Base-by-base conservation (phyloP, 768 basidiomycete species). In the Rhodotorula paludigena region DNA sequence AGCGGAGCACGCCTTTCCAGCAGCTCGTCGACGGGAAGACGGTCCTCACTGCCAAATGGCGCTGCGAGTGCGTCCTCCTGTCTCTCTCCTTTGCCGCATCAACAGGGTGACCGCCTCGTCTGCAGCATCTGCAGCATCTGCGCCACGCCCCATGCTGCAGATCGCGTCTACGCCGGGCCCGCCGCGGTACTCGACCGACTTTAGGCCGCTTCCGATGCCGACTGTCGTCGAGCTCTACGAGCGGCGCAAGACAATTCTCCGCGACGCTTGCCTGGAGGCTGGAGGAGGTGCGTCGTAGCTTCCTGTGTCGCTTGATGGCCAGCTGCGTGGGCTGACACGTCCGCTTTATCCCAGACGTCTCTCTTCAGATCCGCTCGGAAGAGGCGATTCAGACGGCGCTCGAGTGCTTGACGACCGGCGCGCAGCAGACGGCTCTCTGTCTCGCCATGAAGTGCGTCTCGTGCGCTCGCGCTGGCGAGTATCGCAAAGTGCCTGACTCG, bases 371-470 rank as follows among this genome's bases (percentile, higher is more conserved):
- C 3, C 52, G 53, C 15, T 36, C 52, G 33, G 61, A 62, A 28
- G 14, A 47, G 10, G 15, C 10, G 35, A 38, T 62, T 25, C 33
- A 54, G 44, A 21, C 52, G 14, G 62, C 62, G 8, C 14, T 64
- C 30, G 57, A 48, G 6, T 14, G 28, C 12, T 58, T 68, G 2
- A 33, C 35, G 8, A 28, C 51, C 1, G 57, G 62, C 5, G 33
- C 32, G 11, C 67, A 60, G 39, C 67, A 68, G 53, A 36, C 53
- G n/a, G 32, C 45, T 30, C 36, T 63, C 0, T 54, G 57, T 42
- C 23, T 63, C 25, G 42, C 36, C 36, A 57, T 68, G 51, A 68
- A 68, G 67, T 68, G 45, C 35, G 66, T 42, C n/a, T n/a, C 11
- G 5, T n/a, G 20, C 11, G 1, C 23, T 33, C 9, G 52, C 39